phyloP scores from a whole-genome alignment of 78 protist genomes.

The Dictyostelium capitatum region DNA sequence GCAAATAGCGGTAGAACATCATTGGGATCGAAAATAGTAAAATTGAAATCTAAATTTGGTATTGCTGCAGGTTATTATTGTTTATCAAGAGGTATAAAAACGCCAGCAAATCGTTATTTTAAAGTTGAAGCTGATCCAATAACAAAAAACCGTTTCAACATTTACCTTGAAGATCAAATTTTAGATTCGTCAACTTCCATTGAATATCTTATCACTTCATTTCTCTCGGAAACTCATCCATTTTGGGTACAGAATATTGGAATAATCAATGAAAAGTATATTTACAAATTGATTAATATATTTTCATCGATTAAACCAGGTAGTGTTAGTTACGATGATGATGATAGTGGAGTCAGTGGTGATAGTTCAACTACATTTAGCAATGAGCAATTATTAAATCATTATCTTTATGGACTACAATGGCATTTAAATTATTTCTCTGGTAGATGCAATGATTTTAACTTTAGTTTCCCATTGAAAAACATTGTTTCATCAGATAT shows the following conservation, averaged over 20 bases:
- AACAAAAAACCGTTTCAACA: neutral
- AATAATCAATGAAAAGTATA: neutral
- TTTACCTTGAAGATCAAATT: neutral
- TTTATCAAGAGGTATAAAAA: neutral
- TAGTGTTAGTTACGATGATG: neutral
- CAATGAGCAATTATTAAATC: neutral
- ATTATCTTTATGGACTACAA: slow-evolving; percentile 4
- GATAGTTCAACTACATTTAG: neutral
- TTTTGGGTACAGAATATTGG: slow-evolving; percentile 14
- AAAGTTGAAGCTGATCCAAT: neutral
- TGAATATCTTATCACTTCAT: neutral
- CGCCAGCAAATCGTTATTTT: neutral
- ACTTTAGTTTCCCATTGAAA: neutral
- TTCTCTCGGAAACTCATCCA: neutral
- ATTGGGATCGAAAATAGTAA: neutral
- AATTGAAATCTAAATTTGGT: neutral
- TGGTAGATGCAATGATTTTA: slow-evolving; percentile 26
- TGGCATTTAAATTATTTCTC: slow-evolving; percentile 12
- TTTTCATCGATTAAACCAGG: neutral
- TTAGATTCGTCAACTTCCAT: neutral
- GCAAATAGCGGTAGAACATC: neutral
- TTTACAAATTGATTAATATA: neutral
- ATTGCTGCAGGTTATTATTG: neutral
- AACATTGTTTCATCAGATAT: neutral
- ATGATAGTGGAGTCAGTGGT: neutral